Percentiles rank a stretch among this genome's conserved stretches.
These are phyloP conservation scores for Pyrenula aspistea DNA, from an alignment of 495 filamentous ascomycete species.

Conservation along the genomic window DNA sequence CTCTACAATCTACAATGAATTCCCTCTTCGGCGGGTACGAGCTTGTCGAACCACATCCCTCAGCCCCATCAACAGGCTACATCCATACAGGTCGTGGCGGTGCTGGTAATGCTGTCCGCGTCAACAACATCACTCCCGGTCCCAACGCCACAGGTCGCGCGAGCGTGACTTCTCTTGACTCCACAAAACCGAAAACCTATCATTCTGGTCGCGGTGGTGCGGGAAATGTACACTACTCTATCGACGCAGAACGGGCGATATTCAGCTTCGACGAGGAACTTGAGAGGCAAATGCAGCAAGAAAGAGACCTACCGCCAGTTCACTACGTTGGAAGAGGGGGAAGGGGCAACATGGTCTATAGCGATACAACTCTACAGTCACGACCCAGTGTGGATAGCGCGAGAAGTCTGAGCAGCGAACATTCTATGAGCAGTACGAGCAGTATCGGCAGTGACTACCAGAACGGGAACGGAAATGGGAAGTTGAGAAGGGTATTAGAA, in stretches of 20 bases:
- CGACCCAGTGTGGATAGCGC: not conserved
- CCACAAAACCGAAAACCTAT: slow-evolving; percentile 38
- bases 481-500: not conserved
- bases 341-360: slow-evolving; percentile 61
- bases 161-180: slow-evolving; percentile 32
- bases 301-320: slow-evolving; percentile 43
- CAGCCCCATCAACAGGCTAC: slow-evolving; percentile 48
- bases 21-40: slow-evolving; percentile 36
- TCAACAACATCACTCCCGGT: slow-evolving; percentile 43
- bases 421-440: not conserved
- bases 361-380: slow-evolving; percentile 2
- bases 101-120: slow-evolving; percentile 65
- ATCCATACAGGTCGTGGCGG: slow-evolving; percentile 78
- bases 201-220: slow-evolving; percentile 78
- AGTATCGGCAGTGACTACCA: not conserved
- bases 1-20: no score
- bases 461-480: not conserved
- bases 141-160: slow-evolving; percentile 41
- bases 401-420: not conserved
- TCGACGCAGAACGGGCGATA: slow-evolving; percentile 51
- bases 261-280: slow-evolving; percentile 93
- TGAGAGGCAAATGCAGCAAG: slow-evolving; percentile 49
- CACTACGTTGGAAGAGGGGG: slow-evolving; percentile 85
- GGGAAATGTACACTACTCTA: slow-evolving; percentile 65
- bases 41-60: slow-evolving; percentile 73